phyloP scores from a whole-genome alignment of 139 green algal species.

The Chlamydomonas sp. region DNA sequence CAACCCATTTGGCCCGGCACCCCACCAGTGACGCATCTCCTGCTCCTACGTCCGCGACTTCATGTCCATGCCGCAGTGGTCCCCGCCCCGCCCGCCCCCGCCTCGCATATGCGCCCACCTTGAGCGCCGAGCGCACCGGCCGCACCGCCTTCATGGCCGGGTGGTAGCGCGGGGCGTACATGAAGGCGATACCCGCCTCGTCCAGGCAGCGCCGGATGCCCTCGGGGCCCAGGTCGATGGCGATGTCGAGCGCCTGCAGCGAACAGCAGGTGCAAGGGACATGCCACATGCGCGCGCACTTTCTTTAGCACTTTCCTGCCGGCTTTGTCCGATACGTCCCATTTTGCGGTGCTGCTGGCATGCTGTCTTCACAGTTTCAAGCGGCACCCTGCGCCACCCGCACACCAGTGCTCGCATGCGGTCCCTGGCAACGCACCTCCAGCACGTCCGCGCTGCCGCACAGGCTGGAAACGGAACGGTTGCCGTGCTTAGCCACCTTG shows the following conservation, averaged over 20 bases:
- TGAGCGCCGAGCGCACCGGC: constrained; percentile 82
- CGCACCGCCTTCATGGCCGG: constrained; percentile 77
- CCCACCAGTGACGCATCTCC: too few relatives aligned
- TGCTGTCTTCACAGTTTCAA: background rate
- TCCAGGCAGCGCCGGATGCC: constrained; percentile 84
- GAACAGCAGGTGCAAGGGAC: background rate
- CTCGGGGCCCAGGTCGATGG: constrained; percentile 91
- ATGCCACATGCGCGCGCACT: too few relatives aligned
- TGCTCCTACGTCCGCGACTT: too few relatives aligned
- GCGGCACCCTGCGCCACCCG: constrained; percentile 30
- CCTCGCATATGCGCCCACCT: constrained; percentile 41
- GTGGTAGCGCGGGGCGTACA: constrained; percentile 93
- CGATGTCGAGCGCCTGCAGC: constrained; percentile 90
- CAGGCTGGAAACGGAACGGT: constrained; percentile 91
- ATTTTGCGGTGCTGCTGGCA: background rate
- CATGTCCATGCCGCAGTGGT: background rate
- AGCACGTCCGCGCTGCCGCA: constrained; percentile 96
- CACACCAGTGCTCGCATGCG: constrained; percentile 82
- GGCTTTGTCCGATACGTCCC: too few relatives aligned
- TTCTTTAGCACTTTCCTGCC: too few relatives aligned
- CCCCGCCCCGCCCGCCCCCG: background rate
- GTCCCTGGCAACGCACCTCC: constrained; percentile 51
- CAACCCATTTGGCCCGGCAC: too few relatives aligned
- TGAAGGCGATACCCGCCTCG: constrained; percentile 94
- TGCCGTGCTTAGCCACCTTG: constrained; percentile 97